Evolutionary conservation across 1,139 yeast species (phyloP).

Genomic region (Zhuliangozyma parablackwelliae): DNA sequence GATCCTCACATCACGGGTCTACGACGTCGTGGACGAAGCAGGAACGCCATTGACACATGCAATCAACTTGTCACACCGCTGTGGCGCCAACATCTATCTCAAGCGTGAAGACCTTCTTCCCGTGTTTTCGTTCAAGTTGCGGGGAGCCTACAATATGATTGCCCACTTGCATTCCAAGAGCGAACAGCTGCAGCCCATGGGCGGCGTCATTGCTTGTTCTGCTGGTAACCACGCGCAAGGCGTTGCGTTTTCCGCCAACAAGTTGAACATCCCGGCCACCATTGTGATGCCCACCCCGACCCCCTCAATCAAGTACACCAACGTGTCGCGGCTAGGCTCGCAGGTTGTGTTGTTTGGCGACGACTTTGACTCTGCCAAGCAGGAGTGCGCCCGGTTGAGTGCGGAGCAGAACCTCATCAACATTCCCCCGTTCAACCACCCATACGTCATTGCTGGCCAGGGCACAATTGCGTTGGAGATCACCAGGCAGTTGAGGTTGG

Average conservation of each 20-base stretch:
- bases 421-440: constrained; percentile 97
- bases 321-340: constrained; percentile 88
- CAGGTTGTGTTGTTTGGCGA: constrained; percentile 91
- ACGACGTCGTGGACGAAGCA: constrained; percentile 74
- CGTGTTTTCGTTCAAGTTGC: constrained; percentile 88
- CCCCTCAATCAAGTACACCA: constrained; percentile 88
- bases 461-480: constrained; percentile 95
- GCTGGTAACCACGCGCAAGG: constrained; percentile 99
- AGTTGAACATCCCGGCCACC: constrained; percentile 84
- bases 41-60: constrained; percentile 87
- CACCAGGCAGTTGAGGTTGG: constrained; percentile 76
- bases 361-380: constrained; percentile 89
- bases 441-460: constrained; percentile 98
- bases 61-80: constrained; percentile 64
- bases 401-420: constrained; percentile 71
- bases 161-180: constrained; percentile 65
- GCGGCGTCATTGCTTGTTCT: constrained; percentile 95
- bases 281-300: constrained; percentile 98
- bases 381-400: constrained; percentile 73
- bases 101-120: constrained; percentile 93
- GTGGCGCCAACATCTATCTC: constrained; percentile 67
- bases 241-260: constrained; percentile 86
- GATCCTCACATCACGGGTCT: constrained; percentile 86
- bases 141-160: constrained; percentile 98
- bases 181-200: constrained; percentile 47